Evolutionary conservation across 2,329 filamentous ascomycete species (phyloP), one percentile per base, ranked within the genome.

Genomic region (Drechslerella coelobrocha): DNA sequence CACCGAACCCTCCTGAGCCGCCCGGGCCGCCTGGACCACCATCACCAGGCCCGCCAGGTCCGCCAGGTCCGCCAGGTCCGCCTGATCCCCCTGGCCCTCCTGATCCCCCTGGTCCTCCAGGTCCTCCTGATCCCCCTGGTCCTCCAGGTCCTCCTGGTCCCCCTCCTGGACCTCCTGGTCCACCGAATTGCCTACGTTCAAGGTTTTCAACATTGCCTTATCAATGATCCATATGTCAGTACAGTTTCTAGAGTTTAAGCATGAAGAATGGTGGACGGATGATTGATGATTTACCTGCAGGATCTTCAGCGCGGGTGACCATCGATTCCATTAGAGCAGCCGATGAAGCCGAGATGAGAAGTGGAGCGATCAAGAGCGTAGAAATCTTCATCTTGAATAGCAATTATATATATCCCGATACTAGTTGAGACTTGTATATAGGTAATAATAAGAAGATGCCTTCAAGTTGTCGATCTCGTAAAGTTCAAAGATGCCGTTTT

Each of bases 351-450:
- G 41, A 2, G 10, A 45, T 6, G 8, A 45, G 41, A 19, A 45
- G 41, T 21, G 41, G 19, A 2, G 17, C 41, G 21, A 45, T 19
- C 14, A 45, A 19, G 9, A 45, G 41, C 41, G 10, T 23, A 10
- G 19, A 45, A 21, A 45, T 19, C 41, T 45, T 45, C 41, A 45
- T 45, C 10, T 45, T 45, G 17, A 45, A 21, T 19, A n/a, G n/a
- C 34, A 39, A n/a, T 14, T 5, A 39, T 39, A 39, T 39, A 39
- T 4, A 6, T 6, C 3, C 17, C 12, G 4, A 14, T 39, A n/a
- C n/a, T n/a, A n/a, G n/a, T n/a, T n/a, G n/a, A n/a, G n/a, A n/a
- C n/a, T n/a, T n/a, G n/a, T n/a, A n/a, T n/a, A n/a, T n/a, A n/a
- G n/a, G n/a, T n/a, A n/a, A n/a, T n/a, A n/a, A n/a, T n/a, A n/a